Evolutionary conservation across 192 early-diverging fungal genomes (phyloP).

Genomic region (Coemansia sp.): DNA sequence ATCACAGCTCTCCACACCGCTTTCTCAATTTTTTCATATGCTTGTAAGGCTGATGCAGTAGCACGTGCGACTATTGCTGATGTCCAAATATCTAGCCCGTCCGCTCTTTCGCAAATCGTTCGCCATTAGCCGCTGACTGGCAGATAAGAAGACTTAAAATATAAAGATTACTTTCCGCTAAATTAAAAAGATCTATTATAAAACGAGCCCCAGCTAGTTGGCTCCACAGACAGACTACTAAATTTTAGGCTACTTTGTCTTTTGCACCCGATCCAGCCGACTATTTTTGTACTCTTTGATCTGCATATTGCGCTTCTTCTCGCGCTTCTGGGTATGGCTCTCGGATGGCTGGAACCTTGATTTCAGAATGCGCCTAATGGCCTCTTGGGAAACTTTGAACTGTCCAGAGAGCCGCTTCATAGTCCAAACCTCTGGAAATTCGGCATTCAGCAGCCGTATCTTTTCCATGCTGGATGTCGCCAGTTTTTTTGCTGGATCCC

Average conservation of each 20-base stretch:
- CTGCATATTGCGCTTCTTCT: constrained; percentile 41
- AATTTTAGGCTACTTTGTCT: background rate
- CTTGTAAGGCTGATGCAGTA: background rate
- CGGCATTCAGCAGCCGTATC: constrained; percentile 39
- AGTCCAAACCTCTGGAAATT: constrained; percentile 55
- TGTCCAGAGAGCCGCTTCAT: constrained; percentile 49
- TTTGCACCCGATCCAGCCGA: constrained; percentile 1
- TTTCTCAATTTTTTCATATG: background rate
- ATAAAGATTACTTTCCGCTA: background rate
- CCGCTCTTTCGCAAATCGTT: background rate
- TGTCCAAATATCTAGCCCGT: background rate
- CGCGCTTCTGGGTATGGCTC: constrained; percentile 38
- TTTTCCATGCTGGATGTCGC: constrained; percentile 53
- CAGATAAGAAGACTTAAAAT: background rate
- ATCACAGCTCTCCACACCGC: background rate
- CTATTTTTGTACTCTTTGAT: constrained; percentile 30
- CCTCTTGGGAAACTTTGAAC: constrained; percentile 58
- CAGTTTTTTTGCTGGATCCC: constrained; percentile 44
- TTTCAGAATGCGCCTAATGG: constrained; percentile 58
- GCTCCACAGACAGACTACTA: background rate
- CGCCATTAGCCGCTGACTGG: background rate
- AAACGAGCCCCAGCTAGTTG: background rate
- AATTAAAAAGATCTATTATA: background rate
- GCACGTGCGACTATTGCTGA: background rate
- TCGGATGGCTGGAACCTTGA: constrained; percentile 45